phyloP scores from a whole-genome alignment of 228 moss, liverwort and hornwort species.

The Sphagnum magellanicum region DNA sequence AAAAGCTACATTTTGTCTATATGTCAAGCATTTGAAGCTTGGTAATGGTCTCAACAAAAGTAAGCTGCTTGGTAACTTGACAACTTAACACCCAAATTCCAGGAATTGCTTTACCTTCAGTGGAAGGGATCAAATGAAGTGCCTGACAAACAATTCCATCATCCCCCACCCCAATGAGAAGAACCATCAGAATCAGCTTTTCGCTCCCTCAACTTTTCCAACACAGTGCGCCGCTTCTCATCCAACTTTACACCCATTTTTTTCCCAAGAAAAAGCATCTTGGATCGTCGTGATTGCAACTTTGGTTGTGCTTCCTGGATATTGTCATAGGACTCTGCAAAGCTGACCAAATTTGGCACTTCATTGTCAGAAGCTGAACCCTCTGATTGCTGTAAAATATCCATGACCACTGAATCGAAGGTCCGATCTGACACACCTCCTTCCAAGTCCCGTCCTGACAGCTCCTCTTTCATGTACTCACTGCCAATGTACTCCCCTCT shows the following conservation, averaged over 20 bases:
- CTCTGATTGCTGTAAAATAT: conserved; percentile 13
- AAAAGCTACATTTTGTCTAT: too few relatives aligned
- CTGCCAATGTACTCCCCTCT: conserved; percentile 3
- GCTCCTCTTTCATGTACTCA: conserved; percentile 30
- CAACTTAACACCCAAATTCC: too few relatives aligned
- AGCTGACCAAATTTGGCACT: conserved; percentile 11
- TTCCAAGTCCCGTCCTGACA: conserved; percentile 29
- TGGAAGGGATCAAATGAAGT: neutral
- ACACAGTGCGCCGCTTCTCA: conserved; percentile 53
- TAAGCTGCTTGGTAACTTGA: too few relatives aligned
- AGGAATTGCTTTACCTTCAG: too few relatives aligned
- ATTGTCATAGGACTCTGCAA: conserved; percentile 21
- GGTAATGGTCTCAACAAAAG: too few relatives aligned
- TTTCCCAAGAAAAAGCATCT: conserved; percentile 51
- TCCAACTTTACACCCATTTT: conserved; percentile 53
- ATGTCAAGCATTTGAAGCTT: too few relatives aligned
- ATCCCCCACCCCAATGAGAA: conserved; percentile 15
- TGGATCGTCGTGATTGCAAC: conserved; percentile 40
- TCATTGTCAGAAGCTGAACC: conserved; percentile 21
- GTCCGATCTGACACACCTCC: conserved; percentile 9
- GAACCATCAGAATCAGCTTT: conserved; percentile 32
- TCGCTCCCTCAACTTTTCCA: conserved; percentile 63
- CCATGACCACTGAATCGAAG: conserved; percentile 15
- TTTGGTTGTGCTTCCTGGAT: conserved; percentile 13
- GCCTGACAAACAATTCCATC: neutral